Percentiles rank a stretch among this genome's conserved stretches.
Conservation (phyloP, 176 grass and related monocot genomes). For the Carex kokanica region DNA sequence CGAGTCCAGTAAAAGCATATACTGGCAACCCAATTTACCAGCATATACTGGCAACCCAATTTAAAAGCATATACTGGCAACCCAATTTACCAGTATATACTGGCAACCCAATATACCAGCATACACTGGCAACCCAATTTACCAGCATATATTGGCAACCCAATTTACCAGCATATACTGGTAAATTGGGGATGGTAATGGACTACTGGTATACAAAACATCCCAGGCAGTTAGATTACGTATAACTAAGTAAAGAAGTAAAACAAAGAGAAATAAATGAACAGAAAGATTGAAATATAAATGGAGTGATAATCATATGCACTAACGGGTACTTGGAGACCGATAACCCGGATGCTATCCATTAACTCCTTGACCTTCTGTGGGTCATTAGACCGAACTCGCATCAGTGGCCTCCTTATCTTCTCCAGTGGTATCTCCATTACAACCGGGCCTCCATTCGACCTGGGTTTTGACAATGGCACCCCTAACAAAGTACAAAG, state of each 20-base stretch:
- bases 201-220: not conserved
- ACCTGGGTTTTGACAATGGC: not conserved
- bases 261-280: not conserved
- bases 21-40: too few species aligned
- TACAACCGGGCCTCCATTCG: slow-evolving; percentile 48
- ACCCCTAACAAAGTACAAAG: not conserved
- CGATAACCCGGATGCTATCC: slow-evolving; percentile 77
- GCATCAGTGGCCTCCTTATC: slow-evolving; percentile 84
- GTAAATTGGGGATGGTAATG: not conserved
- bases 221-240: not conserved
- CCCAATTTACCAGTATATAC: not conserved
- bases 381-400: slow-evolving; percentile 70
- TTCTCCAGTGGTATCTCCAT: slow-evolving; percentile 70
- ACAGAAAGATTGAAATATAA: slow-evolving; percentile 13
- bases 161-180: not conserved
- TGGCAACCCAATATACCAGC: too few species aligned
- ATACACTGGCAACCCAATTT: too few species aligned
- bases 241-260: not conserved
- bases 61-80: not conserved
- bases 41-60: too few species aligned
- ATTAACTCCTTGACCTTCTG: slow-evolving; percentile 82
- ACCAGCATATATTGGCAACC: not conserved
- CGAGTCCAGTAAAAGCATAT: not conserved
- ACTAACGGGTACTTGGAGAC: slow-evolving; percentile 83
- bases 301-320: slow-evolving; percentile 20